phyloP scores from a whole-genome alignment of 768 basidiomycete species.

The Naganishia randhawae region DNA sequence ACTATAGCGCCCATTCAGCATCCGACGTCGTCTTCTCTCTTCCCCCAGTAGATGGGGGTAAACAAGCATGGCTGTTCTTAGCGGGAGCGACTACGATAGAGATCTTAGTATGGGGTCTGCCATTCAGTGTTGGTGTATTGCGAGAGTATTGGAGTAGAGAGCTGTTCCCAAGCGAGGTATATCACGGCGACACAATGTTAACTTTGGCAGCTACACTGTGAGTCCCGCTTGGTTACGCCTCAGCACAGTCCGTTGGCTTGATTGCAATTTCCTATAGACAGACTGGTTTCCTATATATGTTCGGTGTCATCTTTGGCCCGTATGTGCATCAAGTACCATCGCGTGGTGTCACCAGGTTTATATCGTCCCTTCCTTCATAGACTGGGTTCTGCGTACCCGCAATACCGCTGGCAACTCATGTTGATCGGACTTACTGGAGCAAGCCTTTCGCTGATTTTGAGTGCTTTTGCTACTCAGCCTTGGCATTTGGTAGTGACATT shows the following conservation, averaged over 20 bases:
- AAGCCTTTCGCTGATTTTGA: constrained; percentile 31
- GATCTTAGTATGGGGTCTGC: constrained; percentile 42
- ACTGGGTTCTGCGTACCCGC: constrained; percentile 30
- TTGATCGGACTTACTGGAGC: constrained; percentile 34
- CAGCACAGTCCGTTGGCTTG: not conserved
- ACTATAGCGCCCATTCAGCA: not conserved
- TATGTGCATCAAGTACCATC: constrained; percentile 29
- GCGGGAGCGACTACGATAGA: constrained; percentile 41
- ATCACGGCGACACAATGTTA: constrained; percentile 31
- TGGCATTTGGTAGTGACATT: constrained; percentile 45
- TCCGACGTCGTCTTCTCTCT: constrained; percentile 20
- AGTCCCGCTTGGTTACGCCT: not conserved
- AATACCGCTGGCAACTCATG: constrained; percentile 30
- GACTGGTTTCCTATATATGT: constrained; percentile 42
- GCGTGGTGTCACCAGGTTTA: not conserved
- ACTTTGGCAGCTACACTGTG: constrained; percentile 42
- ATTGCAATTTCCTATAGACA: constrained; percentile 21
- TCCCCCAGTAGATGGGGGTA: constrained; percentile 36
- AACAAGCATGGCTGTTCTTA: constrained; percentile 41
- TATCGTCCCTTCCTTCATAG: not conserved
- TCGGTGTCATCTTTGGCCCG: constrained; percentile 37
- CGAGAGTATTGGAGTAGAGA: constrained; percentile 42
- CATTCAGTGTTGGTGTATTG: constrained; percentile 45
- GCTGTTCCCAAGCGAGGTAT: constrained; percentile 36
- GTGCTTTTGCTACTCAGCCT: constrained; percentile 42